Evolutionary conservation across 495 filamentous ascomycete genomes (phyloP), one percentile per base, ranked within the genome.

Genomic region (Ascodesmis nigricans): DNA sequence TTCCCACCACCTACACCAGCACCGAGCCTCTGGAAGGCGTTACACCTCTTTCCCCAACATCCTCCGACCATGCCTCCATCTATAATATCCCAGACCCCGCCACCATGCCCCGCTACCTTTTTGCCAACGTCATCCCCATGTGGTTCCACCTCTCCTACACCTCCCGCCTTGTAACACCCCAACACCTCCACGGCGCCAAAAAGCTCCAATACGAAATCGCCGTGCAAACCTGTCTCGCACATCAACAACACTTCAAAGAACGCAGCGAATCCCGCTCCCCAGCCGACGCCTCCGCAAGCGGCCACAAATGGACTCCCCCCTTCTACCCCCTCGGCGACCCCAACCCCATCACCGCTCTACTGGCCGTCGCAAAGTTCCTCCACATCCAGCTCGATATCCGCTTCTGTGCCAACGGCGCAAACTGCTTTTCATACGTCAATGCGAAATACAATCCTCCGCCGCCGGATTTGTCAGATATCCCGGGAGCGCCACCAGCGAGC

Each of bases 321-420:
- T 10, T 19, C 5, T 32, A 33, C 10, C 46, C 47, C 2, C 19
- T 50, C 0, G 31, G 34, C 0, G 47, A 50, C 6, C 37, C 40
- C 1, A 42, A 50, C 16, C 47, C 47, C 2, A 19, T 50, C 3
- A 42, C 49, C 11, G 33, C 42, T 8, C 23, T 50, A 5, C n/a
- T 50, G 2, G 13, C 29, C 0, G 14, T 45, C 5, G 29, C 37
- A 1, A 42, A 31, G 13, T 49, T 36, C 16, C 21, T 36, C 2
- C 16, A 23, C 0, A 37, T 50, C 14, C 20, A 29, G 11, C 22
- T 45, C 1, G 47, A 50, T 20, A 22, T 42, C 10, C 20, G 27
- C 2, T 38, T 39, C 21, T 50, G 47, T 5, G 46, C 31, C 9
- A 31, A 26, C 3, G 21, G 32, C 5, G 32, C 23, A 5, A 33